phyloP scores from a whole-genome alignment of 768 basidiomycete species.

The Boletus subparvulus region DNA sequence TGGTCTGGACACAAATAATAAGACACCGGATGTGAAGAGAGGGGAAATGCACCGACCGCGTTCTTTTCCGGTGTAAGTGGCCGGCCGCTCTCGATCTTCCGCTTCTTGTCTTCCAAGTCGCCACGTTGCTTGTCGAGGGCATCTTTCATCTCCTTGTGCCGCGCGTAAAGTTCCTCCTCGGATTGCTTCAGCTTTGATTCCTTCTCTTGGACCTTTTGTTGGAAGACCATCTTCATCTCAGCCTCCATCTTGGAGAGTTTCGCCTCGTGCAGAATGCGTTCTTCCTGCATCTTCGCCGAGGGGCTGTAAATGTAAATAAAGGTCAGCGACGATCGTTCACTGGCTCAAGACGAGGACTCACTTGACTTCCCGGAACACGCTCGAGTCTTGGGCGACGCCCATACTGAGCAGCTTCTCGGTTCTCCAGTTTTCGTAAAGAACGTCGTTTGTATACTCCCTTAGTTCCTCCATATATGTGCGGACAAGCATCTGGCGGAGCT shows the following conservation, averaged over 20 bases:
- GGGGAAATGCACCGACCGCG: slow-evolving; percentile 52
- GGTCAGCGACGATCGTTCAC: slow-evolving; percentile 12
- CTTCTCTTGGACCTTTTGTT: slow-evolving; percentile 99
- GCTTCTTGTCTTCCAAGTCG: slow-evolving; percentile 98
- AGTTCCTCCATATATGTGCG: slow-evolving; percentile 99
- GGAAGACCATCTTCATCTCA: slow-evolving; percentile 99
- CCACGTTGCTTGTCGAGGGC: slow-evolving; percentile 93
- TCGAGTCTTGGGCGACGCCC: slow-evolving; percentile 97
- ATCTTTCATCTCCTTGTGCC: slow-evolving; percentile 99
- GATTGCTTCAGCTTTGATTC: slow-evolving; percentile 98
- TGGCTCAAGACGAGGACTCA: slow-evolving; percentile 41
- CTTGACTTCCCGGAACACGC: slow-evolving; percentile 99
- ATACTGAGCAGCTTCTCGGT: slow-evolving; percentile 94
- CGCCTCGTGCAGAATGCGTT: slow-evolving; percentile 93
- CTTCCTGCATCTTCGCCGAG: slow-evolving; percentile 93
- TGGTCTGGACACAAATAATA: slow-evolving; percentile 27
- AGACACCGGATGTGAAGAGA: slow-evolving; percentile 4
- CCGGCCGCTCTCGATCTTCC: slow-evolving; percentile 90
- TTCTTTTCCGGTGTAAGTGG: slow-evolving; percentile 95
- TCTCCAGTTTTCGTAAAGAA: slow-evolving; percentile 98
- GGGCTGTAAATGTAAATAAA: slow-evolving; percentile 54
- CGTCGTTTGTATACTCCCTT: slow-evolving; percentile 93
- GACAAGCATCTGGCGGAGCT: slow-evolving; percentile 98
- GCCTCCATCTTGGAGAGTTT: slow-evolving; percentile 99
- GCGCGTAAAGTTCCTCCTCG: slow-evolving; percentile 97